Evolutionary conservation across 2,329 filamentous ascomycete genomes (phyloP), one percentile per base, ranked within the genome.

Genomic region (Zopfia rhizophila): DNA sequence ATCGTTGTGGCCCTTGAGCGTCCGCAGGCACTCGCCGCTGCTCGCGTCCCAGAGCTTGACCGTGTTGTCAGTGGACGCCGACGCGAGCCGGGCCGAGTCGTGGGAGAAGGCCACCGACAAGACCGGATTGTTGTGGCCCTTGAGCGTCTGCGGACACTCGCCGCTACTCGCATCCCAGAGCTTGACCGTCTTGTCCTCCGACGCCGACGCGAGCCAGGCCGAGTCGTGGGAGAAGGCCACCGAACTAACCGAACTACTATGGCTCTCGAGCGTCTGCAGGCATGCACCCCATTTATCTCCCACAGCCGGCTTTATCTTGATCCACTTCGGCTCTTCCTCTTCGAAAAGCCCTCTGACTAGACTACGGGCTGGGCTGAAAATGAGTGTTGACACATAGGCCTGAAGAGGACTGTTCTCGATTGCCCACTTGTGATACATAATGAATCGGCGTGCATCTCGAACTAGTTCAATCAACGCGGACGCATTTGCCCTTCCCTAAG

Each of bases 221-320:
- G 39, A 50, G 48, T 62, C 45, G 37, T 29, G 48, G 11, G 60
- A 65, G 53, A 69, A 66, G 18, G 56, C 55, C 24, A 69, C 53
- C 1, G 45, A 53, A 2, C 0, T 38, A 28, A 63, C 55, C 6
- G 1, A 5, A 27, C 30, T 7, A 21, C 31, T 49, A 49, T 62
- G 54, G 31, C 52, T 55, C 39, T 63, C 45, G n/a, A n/a, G n/a
- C n/a, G 29, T 35, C 10, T 42, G 39, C 19, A 27, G 39, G 30
- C 40, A 56, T 8, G 39, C 21, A 36, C 33, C 30, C 45, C 45
- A 55, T 19, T 35, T 29, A 13, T 37, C 30, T 22, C 27, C 33
- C 27, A 57, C 47, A 25, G 21, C 30, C 27, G 50, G 53, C 39
- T 29, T 43, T 19, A 58, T 40, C 7, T 16, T 41, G 18, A 61